Percentiles rank a stretch among this genome's conserved stretches.
phyloP scores from a whole-genome alignment of 371 early-diverging fungal genomes.

The Syncephalastrum racemosum region DNA sequence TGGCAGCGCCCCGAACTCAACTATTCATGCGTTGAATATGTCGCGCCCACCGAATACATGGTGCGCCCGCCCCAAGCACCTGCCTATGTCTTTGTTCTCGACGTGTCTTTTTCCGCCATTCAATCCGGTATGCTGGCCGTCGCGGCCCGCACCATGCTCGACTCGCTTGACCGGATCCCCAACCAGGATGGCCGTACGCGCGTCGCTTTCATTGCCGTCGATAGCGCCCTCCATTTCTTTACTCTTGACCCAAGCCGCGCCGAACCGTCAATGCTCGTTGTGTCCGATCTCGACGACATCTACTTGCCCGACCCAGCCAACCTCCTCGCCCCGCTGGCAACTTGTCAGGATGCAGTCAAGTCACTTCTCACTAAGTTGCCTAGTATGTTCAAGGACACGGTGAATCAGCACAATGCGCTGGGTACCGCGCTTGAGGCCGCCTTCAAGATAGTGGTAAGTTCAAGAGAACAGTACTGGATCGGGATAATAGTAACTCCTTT shows the following conservation, averaged over 20 bases:
- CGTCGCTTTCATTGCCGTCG: constrained; percentile 90
- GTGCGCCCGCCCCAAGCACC: constrained; percentile 92
- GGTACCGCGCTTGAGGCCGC: constrained; percentile 88
- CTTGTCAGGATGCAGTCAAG: constrained; percentile 70
- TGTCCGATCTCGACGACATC: constrained; percentile 87
- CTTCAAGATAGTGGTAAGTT: constrained; percentile 74
- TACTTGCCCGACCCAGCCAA: constrained; percentile 86
- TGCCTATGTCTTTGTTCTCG: constrained; percentile 89
- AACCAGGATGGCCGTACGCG: constrained; percentile 88
- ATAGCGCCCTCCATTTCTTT: constrained; percentile 87
- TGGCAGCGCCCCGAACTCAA: constrained; percentile 87
- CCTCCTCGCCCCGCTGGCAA: constrained; percentile 83
- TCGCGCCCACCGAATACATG: constrained; percentile 96
- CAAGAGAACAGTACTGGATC: neutral
- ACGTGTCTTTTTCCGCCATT: constrained; percentile 88
- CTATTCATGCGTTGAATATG: constrained; percentile 88
- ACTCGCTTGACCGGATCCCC: constrained; percentile 84
- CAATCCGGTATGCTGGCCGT: constrained; percentile 73
- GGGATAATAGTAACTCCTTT: neutral
- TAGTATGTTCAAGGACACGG: constrained; percentile 83
- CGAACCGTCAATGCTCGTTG: constrained; percentile 93
- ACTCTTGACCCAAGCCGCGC: constrained; percentile 61
- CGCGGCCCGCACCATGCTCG: constrained; percentile 79
- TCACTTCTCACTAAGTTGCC: constrained; percentile 72
- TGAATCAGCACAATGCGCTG: constrained; percentile 76